Evolutionary conservation across 345 rosid genomes (phyloP).

Genomic region (Lepidium didymum): DNA sequence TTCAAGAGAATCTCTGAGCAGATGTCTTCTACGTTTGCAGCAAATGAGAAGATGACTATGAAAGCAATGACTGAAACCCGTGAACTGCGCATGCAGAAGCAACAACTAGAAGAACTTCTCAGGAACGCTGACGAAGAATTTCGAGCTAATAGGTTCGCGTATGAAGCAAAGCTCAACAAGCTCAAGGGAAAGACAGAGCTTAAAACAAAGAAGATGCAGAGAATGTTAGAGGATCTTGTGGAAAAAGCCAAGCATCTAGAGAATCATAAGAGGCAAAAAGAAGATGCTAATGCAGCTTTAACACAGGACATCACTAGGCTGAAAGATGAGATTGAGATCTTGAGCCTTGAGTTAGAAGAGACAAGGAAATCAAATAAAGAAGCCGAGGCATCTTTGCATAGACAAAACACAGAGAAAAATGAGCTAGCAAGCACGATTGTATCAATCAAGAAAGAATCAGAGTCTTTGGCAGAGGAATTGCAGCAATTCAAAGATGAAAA

Average conservation of each 20-base stretch:
- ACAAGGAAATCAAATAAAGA: slow-evolving; percentile 26
- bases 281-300: slow-evolving; percentile 35
- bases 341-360: slow-evolving; percentile 24
- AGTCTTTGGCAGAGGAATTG: slow-evolving; percentile 42
- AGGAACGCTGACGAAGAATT: slow-evolving; percentile 56
- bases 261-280: slow-evolving; percentile 38
- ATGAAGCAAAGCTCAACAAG: slow-evolving; percentile 37
- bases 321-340: slow-evolving; percentile 36
- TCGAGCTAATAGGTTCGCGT: slow-evolving; percentile 28
- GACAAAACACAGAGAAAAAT: slow-evolving; percentile 37
- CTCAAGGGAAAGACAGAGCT: slow-evolving; percentile 33
- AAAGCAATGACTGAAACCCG: slow-evolving; percentile 56
- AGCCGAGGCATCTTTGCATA: slow-evolving; percentile 29
- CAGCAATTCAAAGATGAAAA: slow-evolving; percentile 43
- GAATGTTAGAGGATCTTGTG: slow-evolving; percentile 37
- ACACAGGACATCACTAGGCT: slow-evolving; percentile 34
- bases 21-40: slow-evolving; percentile 60
- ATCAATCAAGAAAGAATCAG: slow-evolving; percentile 43
- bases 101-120: slow-evolving; percentile 59
- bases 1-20: slow-evolving; percentile 61
- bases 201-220: slow-evolving; percentile 37
- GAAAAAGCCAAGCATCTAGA: slow-evolving; percentile 46
- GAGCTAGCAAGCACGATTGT: slow-evolving; percentile 32
- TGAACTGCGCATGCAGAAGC: slow-evolving; percentile 51
- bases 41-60: slow-evolving; percentile 58